Evolutionary conservation across 176 grass and related monocot genomes (phyloP), one percentile per base, ranked within the genome.

Genomic region (Oryza longistaminata): DNA sequence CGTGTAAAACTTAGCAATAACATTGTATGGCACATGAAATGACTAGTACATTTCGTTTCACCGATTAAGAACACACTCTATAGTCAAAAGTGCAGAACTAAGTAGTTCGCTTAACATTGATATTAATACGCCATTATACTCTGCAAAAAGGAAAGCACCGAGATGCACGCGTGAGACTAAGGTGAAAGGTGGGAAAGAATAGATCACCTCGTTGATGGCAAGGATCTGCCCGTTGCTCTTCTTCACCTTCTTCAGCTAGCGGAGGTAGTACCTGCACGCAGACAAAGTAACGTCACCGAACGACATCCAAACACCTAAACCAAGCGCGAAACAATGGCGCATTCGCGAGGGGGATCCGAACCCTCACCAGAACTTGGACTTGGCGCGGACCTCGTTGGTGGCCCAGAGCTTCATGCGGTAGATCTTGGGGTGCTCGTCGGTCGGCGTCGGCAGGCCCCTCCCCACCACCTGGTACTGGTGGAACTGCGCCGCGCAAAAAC

Each of bases 351-450:
- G 35, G 14, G 48, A 64, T 21, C 60, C 72, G 7, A 33, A 31
- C 42, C 14, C 85, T 66, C 70, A 93, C 89, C 89, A 91, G 77
- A 96, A 93, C 60, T 96, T 89, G 25, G 87, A 89, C 74, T 96
- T 93, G 52, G 94, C 94, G 29, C 91, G 88, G 34, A 96, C 91
- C 81, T 96, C 94, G 67, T 96, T 89, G 21, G 85, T 96, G 1
- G 94, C 89, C 89, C 91, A 96, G 9, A 96, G 91, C 81, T 94
- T 94, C 90, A 97, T 97, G 79, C 90, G 85, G 73, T 85, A 97
- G 76, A 94, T 97, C 87, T 76, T 92, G 14, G 92, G 88, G 42
- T 92, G 88, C 62, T 97, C 94, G 81, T 97, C 85, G 43, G 82
- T 86, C 66, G 82, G 35, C 15, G 90, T 87, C 26, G 94, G 88